phyloP scores from a whole-genome alignment of 768 basidiomycete species.

The Steccherinum ochraceum region DNA sequence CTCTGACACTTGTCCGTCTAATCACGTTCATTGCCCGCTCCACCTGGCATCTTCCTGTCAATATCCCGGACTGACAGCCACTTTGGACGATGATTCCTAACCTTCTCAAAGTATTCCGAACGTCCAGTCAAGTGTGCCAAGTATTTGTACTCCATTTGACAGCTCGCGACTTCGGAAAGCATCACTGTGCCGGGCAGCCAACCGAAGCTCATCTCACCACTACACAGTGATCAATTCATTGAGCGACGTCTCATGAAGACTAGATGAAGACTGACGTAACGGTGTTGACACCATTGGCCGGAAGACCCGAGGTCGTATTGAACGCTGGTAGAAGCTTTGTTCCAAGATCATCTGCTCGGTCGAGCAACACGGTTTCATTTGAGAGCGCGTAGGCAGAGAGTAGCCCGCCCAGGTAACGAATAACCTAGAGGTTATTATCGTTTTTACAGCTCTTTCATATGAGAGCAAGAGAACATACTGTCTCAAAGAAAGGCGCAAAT shows the following conservation, averaged over 20 bases:
- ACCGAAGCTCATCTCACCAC: constrained; percentile 32
- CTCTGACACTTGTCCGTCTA: background rate
- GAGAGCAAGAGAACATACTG: constrained; percentile 19
- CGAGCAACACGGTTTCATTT: constrained; percentile 50
- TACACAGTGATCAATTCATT: constrained; percentile 13
- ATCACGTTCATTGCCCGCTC: background rate
- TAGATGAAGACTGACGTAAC: constrained; percentile 31
- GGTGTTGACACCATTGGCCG: constrained; percentile 64
- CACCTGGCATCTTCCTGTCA: constrained; percentile 26
- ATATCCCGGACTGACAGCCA: background rate
- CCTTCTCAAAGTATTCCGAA: constrained; percentile 50
- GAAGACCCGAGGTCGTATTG: constrained; percentile 61
- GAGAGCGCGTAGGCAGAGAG: constrained; percentile 79
- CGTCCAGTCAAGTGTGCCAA: constrained; percentile 78
- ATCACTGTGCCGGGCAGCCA: constrained; percentile 34
- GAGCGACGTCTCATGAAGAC: background rate
- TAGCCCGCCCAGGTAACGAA: constrained; percentile 83
- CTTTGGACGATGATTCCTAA: constrained; percentile 20
- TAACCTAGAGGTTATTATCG: constrained; percentile 22
- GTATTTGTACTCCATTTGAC: constrained; percentile 86
- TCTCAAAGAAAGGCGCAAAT: constrained; percentile 66
- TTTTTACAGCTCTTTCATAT: background rate
- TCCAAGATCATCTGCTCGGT: constrained; percentile 77
- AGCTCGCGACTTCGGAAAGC: constrained; percentile 69
- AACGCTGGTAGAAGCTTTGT: constrained; percentile 66